Conservation (phyloP, 108 stramenopile genomes). For the Mediolabrus comicus region DNA sequence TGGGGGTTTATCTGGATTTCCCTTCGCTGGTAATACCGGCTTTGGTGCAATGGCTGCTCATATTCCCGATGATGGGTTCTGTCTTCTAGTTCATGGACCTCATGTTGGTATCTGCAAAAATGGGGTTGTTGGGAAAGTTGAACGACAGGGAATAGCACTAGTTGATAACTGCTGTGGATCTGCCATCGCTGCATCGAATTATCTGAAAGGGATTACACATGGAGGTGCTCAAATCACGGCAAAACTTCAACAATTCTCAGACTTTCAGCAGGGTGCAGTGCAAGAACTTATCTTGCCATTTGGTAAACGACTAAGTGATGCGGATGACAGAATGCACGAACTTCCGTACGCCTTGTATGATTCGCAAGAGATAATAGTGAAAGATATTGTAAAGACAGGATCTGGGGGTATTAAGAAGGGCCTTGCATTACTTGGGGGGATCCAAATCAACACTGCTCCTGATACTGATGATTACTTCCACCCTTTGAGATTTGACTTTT, state of each 20-base stretch:
- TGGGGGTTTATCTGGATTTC: conserved; percentile 73
- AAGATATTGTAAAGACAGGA: conserved; percentile 24
- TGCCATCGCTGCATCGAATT: conserved; percentile 47
- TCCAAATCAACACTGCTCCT: conserved; percentile 73
- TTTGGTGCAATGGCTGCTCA: conserved; percentile 74
- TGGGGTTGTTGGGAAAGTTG: conserved; percentile 59
- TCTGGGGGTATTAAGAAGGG: conserved; percentile 10
- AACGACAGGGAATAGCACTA: conserved; percentile 48
- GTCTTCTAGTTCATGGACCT: conserved; percentile 62
- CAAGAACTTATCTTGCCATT: conserved; percentile 46
- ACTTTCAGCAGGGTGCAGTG: conserved; percentile 63
- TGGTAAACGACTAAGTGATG: conserved; percentile 44
- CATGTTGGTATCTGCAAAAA: conserved; percentile 60
- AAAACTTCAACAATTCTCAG: conserved; percentile 34
- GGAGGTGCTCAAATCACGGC: conserved; percentile 31
- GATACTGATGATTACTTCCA: conserved; percentile 66
- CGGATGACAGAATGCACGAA: conserved; percentile 37
- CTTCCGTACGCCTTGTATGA: conserved; percentile 35
- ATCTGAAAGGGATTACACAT: conserved; percentile 41
- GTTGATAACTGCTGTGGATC: conserved; percentile 61
- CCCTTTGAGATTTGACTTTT: conserved; percentile 59
- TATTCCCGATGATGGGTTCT: conserved; percentile 64
- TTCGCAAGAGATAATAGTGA: conserved; percentile 21
- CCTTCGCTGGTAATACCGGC: conserved; percentile 64
- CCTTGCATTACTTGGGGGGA: conserved; percentile 62